Evolutionary conservation across 2,329 filamentous ascomycete species (phyloP), one percentile per base, ranked within the genome.

Genomic region (Colletotrichum godetiae): DNA sequence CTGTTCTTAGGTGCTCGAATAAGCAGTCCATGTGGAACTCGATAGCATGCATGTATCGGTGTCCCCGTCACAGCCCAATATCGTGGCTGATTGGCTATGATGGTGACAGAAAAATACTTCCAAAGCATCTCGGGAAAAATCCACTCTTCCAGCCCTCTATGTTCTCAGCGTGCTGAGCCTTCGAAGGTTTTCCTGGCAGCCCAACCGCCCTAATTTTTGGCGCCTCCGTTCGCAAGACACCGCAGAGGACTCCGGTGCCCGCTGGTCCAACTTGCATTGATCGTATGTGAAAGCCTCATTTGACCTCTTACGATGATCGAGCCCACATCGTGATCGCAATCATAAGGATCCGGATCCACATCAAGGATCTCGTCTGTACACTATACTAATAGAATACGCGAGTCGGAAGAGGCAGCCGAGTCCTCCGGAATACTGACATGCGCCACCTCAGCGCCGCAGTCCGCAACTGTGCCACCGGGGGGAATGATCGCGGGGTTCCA

Each of bases 21-120:
- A 73, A 73, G 49, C 56, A 52, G 24, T 33, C n/a, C 46, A 31
- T 12, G 60, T 66, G 61, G 67, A 8, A 27, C 35, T 27, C 19
- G 71, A 71, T 58, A 57, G 42, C 55, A 57, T 4, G 12, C 55
- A 62, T 70, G 71, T 73, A 71, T 66, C 60, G 67, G 70, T 57
- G 46, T 61, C 67, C 60, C 70, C 46, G 56, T 24, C n/a, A 15
- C 11, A 19, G 22, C 60, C 13, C 10, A 65, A 59, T 7, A 22
- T 35, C 24, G 8, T 7, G 13, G 11, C 33, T 11, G 46, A 53
- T 52, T 68, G 2, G 42, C 24, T 4, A 10, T 19, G 49, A 49
- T 2, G 33, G 5, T 5, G 12, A n/a, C 33, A 12, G 29, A 13
- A 59, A 59, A n/a, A 35, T 65, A 73, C 67, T 60, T 69, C 13